phyloP scores from a whole-genome alignment of 441 rosid species.

The Codiaeum variegatum region DNA sequence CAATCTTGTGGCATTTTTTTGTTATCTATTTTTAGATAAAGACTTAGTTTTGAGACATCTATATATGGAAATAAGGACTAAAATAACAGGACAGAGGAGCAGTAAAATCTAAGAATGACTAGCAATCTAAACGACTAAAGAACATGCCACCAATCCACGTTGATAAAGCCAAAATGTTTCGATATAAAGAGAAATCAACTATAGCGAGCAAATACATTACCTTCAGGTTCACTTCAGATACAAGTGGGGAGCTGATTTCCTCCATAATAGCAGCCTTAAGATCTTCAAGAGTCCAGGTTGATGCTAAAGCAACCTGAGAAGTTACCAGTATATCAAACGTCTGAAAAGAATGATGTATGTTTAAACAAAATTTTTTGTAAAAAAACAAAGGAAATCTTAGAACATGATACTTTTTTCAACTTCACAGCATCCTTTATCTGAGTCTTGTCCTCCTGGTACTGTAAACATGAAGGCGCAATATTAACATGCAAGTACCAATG shows the following conservation, averaged over 20 bases:
- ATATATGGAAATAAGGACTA: too few relatives aligned
- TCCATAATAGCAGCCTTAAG: slow-evolving; percentile 64
- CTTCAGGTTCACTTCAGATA: slow-evolving; percentile 76
- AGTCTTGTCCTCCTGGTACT: slow-evolving; percentile 88
- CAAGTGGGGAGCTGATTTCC: slow-evolving; percentile 42
- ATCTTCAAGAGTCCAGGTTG: slow-evolving; percentile 76
- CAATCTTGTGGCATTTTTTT: too few relatives aligned
- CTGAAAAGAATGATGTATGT: slow-evolving; percentile 6
- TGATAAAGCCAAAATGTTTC: not conserved
- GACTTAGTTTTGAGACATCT: too few relatives aligned
- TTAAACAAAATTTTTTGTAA: too few relatives aligned
- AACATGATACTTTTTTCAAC: slow-evolving; percentile 54
- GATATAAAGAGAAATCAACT: not conserved
- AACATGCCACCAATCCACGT: not conserved
- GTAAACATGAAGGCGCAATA: slow-evolving; percentile 20
- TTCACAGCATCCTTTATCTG: slow-evolving; percentile 75
- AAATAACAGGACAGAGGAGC: too few relatives aligned
- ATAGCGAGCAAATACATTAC: slow-evolving; percentile 29
- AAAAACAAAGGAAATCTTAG: not conserved
- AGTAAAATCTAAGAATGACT: not conserved
- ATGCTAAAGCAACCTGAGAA: slow-evolving; percentile 52
- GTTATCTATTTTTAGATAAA: too few relatives aligned
- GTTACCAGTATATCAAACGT: slow-evolving; percentile 15
- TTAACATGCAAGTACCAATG: slow-evolving; percentile 1
- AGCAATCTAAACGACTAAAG: not conserved